Evolutionary conservation across 148 eudicot genomes (phyloP).

Genomic region (Rhododendron mucronatum): DNA sequence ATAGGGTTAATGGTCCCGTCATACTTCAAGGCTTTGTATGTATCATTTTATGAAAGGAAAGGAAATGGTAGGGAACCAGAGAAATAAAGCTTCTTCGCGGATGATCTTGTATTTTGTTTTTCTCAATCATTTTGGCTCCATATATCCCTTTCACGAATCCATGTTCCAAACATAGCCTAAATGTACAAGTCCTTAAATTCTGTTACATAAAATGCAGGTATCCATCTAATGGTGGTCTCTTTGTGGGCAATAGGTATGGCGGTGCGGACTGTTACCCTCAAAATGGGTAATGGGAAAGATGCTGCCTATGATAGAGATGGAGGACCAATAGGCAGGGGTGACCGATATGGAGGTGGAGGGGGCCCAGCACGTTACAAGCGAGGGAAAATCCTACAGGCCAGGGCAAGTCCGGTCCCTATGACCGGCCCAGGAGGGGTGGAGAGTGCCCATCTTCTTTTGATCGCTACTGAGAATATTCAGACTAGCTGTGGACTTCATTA

Average conservation of each 20-base stretch:
- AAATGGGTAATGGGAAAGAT: constrained; percentile 29
- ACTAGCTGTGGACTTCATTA: neutral
- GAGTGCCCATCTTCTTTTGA: constrained; percentile 34
- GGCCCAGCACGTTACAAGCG: constrained; percentile 18
- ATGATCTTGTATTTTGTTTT: neutral
- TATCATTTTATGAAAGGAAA: neutral
- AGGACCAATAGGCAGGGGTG: constrained; percentile 17
- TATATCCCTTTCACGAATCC: neutral
- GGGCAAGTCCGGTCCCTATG: constrained; percentile 31
- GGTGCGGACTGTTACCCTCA: constrained; percentile 20
- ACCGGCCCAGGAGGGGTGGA: constrained; percentile 32
- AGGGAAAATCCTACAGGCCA: constrained; percentile 12
- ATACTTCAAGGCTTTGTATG: neutral
- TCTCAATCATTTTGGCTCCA: too few relatives aligned
- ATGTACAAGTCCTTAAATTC: neutral
- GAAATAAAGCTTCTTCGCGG: neutral
- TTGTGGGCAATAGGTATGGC: constrained; percentile 28
- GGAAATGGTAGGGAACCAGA: neutral
- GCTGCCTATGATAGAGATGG: constrained; percentile 23
- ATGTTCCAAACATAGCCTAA: neutral
- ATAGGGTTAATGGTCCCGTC: neutral
- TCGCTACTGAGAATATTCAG: constrained; percentile 19
- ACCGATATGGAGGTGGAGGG: constrained; percentile 21
- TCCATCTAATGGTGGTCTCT: constrained; percentile 27
- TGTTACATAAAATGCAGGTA: constrained; percentile 18